Evolutionary conservation across 345 rosid genomes (phyloP).

Genomic region (Populus tremula): DNA sequence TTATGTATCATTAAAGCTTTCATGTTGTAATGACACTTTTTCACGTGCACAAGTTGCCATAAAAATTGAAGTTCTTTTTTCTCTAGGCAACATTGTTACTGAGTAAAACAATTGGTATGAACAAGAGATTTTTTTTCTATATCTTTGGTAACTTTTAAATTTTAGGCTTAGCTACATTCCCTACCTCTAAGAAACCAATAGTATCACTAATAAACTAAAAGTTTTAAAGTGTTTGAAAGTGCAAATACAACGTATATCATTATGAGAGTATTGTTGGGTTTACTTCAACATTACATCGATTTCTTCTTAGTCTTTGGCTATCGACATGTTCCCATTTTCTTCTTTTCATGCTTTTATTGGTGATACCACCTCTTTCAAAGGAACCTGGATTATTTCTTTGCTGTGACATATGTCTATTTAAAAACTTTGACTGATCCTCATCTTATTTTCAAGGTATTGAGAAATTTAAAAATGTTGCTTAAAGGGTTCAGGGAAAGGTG

Average conservation of each 20-base stretch:
- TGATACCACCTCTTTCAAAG: background rate
- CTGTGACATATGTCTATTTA: background rate
- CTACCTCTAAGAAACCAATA: too few species aligned
- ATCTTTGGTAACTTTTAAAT: background rate
- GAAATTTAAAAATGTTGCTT: constrained; percentile 85
- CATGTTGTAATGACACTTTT: too few species aligned
- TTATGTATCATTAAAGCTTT: too few species aligned
- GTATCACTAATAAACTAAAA: background rate
- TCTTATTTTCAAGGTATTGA: constrained; percentile 72
- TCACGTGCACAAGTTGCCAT: too few species aligned
- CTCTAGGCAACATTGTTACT: background rate
- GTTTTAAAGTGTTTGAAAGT: background rate
- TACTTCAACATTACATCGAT: background rate
- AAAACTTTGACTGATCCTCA: constrained; percentile 9
- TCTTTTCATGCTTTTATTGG: background rate
- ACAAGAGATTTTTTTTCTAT: background rate
- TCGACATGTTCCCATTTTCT: background rate
- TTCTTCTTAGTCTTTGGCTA: background rate
- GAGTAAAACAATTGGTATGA: background rate
- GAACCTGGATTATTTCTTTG: background rate
- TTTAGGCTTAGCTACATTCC: background rate
- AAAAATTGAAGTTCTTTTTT: too few species aligned
- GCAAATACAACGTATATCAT: background rate
- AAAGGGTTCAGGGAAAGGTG: constrained; percentile 66
- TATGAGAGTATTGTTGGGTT: background rate